Evolutionary conservation across 805 yeast species (phyloP), one percentile per base, ranked within the genome.

Genomic region (Hanseniaspora lachancei): DNA sequence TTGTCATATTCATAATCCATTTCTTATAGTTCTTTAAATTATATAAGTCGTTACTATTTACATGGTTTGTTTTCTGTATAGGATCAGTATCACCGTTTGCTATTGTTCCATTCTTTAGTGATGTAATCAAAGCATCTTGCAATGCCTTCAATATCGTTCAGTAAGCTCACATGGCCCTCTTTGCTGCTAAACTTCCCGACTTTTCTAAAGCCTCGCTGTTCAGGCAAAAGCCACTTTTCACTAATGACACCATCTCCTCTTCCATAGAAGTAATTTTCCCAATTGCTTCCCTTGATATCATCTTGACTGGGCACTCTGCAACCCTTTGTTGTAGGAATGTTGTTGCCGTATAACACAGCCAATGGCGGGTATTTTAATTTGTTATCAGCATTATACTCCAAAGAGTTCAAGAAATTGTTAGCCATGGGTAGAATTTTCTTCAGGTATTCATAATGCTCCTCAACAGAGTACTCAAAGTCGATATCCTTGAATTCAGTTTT

Each of bases 171-270:
- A 69, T 89, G 97, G 1, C 95, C 96, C 47, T 77, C 70, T 2
- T 72, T 74, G 36, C 84, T 76, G 1, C 80, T 74, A 44, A 86
- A 73, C 62, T 81, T 82, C 9, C 84, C 89, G 15, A 76, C 85
- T 2, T 86, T 76, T 3, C 83, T 81, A 63, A 84, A 88, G 0
- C 91, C 95, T 59, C 76, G 75, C 43, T 70, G 70, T 60, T 84
- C 86, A 0, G 96, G 97, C 78, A 89, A 78, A 49, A 86, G 68
- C 84, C 89, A 84, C 59, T 78, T 78, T 60, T 84, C 86, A 67
- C 86, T 86, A 1, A 87, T 87, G 20, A 89, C 96, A 44, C 97
- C 97, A 66, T 89, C 97, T 16, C 97, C 97, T 5, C 87, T 86
- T 0, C 95, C 95, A 63, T 86, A 89, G 62, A 77, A 79, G 62